Evolutionary conservation across 2,329 filamentous ascomycete species (phyloP), one percentile per base, ranked within the genome.

Genomic region (Ophiostoma quercus): DNA sequence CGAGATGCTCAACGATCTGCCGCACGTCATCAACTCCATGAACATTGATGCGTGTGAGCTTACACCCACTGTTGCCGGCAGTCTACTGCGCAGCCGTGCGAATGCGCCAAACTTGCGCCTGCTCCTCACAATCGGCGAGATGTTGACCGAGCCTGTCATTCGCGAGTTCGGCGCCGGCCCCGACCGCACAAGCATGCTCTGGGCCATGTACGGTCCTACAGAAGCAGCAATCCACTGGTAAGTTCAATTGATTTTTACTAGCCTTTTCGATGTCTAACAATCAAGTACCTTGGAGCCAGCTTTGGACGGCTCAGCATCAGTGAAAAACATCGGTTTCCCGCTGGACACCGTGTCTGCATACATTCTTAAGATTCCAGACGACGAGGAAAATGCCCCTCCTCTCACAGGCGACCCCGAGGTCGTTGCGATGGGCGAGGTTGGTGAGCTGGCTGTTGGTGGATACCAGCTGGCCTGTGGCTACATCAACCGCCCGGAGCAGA

Each of bases 171-270:
- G 92, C 6, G 87, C 87, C 2, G 80, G 82, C 11, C 75, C 78
- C 0, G 76, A 76, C 0, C 79, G 79, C 8, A 77, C 81, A 1
- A 89, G 90, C 74, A 88, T 96, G 62, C 82, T 97, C 0, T 94
- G 92, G 85, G 94, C 89, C 43, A 96, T 97, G 92, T 97, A 97
- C 76, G 94, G 94, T 0, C 94, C 94, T 1, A 97, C 94, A 0
- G 94, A 97, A 79, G 92, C 92, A 8, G 88, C 93, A 0, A 96
- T 97, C 70, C 94, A 97, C 77, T 97, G 86, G 84, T 85, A 76
- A 2, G 71, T 68, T 8, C 32, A 41, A 14, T 41, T 12, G 11
- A 3, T 9, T 63, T 41, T n/a, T 7, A 39, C 3, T 34, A 25
- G 7, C 3, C 0, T 8, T 25, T 3, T 32, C 1, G 43, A 29